phyloP scores from a whole-genome alignment of 2,329 filamentous ascomycete genomes.

The Ceratocystis destructans region DNA sequence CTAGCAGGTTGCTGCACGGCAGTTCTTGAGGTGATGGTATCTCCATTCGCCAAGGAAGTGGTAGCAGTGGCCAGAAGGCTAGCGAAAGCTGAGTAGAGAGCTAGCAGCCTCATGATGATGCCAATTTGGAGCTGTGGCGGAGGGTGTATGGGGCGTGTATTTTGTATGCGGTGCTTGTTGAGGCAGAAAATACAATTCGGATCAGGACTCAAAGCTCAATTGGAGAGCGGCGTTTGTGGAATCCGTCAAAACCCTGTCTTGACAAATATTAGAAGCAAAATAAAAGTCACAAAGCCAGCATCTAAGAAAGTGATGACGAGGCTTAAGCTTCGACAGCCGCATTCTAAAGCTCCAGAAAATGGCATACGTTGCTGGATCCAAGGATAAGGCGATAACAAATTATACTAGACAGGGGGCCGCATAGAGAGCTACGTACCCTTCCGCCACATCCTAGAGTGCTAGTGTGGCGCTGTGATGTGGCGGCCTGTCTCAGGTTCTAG shows the following conservation, averaged over 20 bases:
- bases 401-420: not conserved
- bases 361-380: conserved; percentile 26
- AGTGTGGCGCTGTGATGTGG: not conserved
- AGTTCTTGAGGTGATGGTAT: conserved; percentile 35
- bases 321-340: conserved; percentile 14
- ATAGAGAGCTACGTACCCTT: not conserved
- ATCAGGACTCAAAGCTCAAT: not conserved
- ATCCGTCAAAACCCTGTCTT: not conserved
- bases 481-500: not conserved
- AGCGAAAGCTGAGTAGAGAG: conserved; percentile 43
- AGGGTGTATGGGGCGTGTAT: not conserved
- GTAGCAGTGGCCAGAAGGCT: conserved; percentile 42
- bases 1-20: conserved; percentile 46
- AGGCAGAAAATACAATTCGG: conserved; percentile 8
- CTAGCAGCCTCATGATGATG: conserved; percentile 30
- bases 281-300: conserved; percentile 18
- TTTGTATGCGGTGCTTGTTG: not conserved
- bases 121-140: not conserved
- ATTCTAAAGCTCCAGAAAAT: conserved; percentile 17
- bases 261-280: not conserved
- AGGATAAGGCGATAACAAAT: not conserved
- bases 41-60: conserved; percentile 28
- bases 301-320: conserved; percentile 15
- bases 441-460: not conserved
- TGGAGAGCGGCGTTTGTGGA: not conserved